Evolutionary conservation across 31 red algal species (phyloP).

Genomic region (Odonthalia washingtoniensis): DNA sequence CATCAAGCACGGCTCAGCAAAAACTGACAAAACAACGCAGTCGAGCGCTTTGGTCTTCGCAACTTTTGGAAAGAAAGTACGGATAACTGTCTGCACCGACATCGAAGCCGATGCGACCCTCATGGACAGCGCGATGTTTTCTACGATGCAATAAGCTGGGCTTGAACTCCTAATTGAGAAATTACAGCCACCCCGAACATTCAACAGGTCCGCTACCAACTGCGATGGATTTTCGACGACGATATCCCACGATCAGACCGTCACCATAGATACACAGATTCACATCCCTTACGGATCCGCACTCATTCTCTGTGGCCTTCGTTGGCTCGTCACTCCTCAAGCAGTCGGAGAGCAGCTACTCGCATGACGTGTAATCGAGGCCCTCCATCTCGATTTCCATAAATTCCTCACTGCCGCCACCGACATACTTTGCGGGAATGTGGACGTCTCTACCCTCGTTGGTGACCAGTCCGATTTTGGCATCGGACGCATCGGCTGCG

Average conservation of each 20-base stretch:
- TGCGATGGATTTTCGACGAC: neutral
- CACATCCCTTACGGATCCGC: slow-evolving; percentile 2
- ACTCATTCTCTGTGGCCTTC: neutral
- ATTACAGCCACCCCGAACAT: neutral
- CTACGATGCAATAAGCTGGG: neutral
- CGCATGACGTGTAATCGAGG: slow-evolving; percentile 30
- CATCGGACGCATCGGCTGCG: neutral
- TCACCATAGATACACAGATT: neutral
- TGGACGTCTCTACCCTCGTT: slow-evolving; percentile 23
- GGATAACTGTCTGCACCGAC: slow-evolving; percentile 25
- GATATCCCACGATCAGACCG: neutral
- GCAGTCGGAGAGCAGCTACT: neutral
- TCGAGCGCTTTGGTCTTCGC: neutral
- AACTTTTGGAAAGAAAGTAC: slow-evolving; percentile 3
- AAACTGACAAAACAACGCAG: neutral
- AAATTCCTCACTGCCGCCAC: slow-evolving; percentile 28
- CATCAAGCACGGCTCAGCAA: neutral
- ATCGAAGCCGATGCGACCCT: slow-evolving; percentile 13
- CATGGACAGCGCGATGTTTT: neutral
- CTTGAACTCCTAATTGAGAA: slow-evolving; percentile 14
- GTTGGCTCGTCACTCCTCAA: slow-evolving; percentile 17
- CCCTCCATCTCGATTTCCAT: neutral
- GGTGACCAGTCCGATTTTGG: neutral
- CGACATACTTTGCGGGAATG: slow-evolving; percentile 10
- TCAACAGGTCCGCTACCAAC: slow-evolving; percentile 30